Conservation (phyloP, 2,329 filamentous ascomycete species). For the Didymella segeticola region DNA sequence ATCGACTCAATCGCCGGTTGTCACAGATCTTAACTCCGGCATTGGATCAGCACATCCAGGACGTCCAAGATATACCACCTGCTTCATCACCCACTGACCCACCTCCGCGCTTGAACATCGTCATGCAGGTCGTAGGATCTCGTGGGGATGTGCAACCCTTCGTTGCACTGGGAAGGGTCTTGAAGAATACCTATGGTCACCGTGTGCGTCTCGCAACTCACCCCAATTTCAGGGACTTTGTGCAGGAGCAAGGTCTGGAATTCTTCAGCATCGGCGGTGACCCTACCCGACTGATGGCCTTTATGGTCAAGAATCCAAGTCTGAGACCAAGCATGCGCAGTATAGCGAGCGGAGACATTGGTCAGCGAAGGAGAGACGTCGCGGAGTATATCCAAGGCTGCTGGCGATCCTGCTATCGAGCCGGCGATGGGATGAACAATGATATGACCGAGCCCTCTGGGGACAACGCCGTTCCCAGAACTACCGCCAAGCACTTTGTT, state of each 20-base stretch:
- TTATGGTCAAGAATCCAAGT: constrained; percentile 58
- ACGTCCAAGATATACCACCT: not conserved
- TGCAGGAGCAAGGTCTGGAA: constrained; percentile 37
- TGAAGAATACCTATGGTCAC: not conserved
- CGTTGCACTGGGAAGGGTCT: not conserved
- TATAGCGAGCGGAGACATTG: constrained; percentile 1
- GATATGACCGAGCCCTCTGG: constrained; percentile 38
- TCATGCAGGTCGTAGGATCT: not conserved
- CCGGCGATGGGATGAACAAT: constrained; percentile 39
- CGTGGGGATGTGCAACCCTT: not conserved
- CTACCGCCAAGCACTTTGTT: constrained; percentile 67
- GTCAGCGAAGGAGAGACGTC: constrained; percentile 1
- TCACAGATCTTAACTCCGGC: constrained; percentile 1
- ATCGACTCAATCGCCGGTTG: not conserved
- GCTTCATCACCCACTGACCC: not conserved
- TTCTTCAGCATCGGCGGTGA: constrained; percentile 41
- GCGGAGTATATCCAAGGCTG: constrained; percentile 5
- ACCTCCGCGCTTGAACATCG: not conserved
- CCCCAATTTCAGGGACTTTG: not conserved
- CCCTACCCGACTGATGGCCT: constrained; percentile 54
- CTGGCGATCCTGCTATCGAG: constrained; percentile 41
- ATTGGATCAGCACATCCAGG: not conserved
- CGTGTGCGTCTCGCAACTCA: not conserved
- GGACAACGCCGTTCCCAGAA: constrained; percentile 37
- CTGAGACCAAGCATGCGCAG: constrained; percentile 26